A percentile compares a stretch with the other conserved stretches of the same genome.
Conservation (phyloP, 108 stramenopile species). For the Discostella pseudostelligera region DNA sequence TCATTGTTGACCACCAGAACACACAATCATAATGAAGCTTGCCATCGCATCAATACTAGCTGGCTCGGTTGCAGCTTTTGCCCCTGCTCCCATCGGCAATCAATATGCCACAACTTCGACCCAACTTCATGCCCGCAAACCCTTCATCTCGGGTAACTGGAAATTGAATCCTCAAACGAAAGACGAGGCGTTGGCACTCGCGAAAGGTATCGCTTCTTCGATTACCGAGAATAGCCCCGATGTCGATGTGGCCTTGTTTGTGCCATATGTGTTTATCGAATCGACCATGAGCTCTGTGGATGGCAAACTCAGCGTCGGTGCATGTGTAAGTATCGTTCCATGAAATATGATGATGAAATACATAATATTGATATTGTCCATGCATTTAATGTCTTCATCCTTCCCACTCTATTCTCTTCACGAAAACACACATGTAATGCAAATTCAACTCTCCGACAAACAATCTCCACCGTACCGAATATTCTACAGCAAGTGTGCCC, state of each 20-base stretch:
- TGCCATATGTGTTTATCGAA: conserved; percentile 84
- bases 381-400: too few relatives aligned
- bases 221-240: conserved; percentile 60
- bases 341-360: background rate
- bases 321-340: conserved; percentile 58
- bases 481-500: conserved; percentile 54
- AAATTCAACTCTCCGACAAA: too few relatives aligned
- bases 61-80: conserved; percentile 53
- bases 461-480: too few relatives aligned
- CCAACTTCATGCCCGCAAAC: conserved; percentile 47
- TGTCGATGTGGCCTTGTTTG: conserved; percentile 80
- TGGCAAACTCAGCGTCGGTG: conserved; percentile 65
- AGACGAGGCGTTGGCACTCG: conserved; percentile 69
- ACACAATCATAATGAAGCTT: conserved; percentile 62
- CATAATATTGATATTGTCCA: too few relatives aligned
- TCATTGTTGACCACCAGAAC: too few relatives aligned
- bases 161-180: conserved; percentile 87
- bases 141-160: conserved; percentile 96
- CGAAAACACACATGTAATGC: too few relatives aligned
- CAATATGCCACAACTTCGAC: conserved; percentile 23
- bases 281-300: conserved; percentile 55
- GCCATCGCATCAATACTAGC: conserved; percentile 41
- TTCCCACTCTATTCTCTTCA: too few relatives aligned
- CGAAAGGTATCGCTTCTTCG: conserved; percentile 64
- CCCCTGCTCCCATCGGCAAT: conserved; percentile 23